Evolutionary conservation across 1,284 basidiomycete genomes (phyloP), one percentile per base, ranked within the genome.

Genomic region (Ustilago xerochloae): DNA sequence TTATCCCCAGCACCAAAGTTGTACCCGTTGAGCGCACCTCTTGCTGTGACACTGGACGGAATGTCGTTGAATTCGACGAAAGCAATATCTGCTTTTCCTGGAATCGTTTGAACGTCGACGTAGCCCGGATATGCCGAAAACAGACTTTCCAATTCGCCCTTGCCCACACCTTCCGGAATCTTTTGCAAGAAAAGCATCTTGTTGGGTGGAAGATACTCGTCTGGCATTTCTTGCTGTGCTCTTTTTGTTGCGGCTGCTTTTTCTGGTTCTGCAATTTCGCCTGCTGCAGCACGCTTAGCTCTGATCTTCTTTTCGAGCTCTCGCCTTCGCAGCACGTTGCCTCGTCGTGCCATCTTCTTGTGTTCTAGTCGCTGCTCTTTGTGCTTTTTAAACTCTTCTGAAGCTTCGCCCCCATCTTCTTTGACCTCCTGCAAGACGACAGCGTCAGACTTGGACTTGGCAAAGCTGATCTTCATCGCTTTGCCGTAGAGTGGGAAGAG

Each of bases 201-300:
- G 91, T 99, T 99, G 30, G 96, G 96, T 4, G 97, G 97, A 8
- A 99, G 89, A 86, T 99, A 99, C 85, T 99, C 96, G 91, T 99
- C 96, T 30, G 97, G 95, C 92, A 98, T 91, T 51, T 78, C 66
- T 20, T 75, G 72, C 22, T 65, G 66, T 43, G 58, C 41, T 43
- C 59, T 68, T 52, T 66, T 79, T 63, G 26, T 61, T 28, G 73
- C 48, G 28, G 70, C 48, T 7, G 63, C 55, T 35, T 55, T 63
- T 29, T 63, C 59, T 45, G 54, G 39, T 28, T 63, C 68, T 9
- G 66, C 62, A 33, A 65, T 64, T 51, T 76, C 77, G 46, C 67
- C 77, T 15, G 69, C 70, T 10, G 73, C 73, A 8, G 69, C 63
- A 39, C 60, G 52, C 54, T 75, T 72, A 6, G 64, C 79, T 6